These are phyloP conservation scores for Raffaelea albimanens DNA, from an alignment of 2,329 filamentous ascomycete genomes.

Conservation along the genomic window DNA sequence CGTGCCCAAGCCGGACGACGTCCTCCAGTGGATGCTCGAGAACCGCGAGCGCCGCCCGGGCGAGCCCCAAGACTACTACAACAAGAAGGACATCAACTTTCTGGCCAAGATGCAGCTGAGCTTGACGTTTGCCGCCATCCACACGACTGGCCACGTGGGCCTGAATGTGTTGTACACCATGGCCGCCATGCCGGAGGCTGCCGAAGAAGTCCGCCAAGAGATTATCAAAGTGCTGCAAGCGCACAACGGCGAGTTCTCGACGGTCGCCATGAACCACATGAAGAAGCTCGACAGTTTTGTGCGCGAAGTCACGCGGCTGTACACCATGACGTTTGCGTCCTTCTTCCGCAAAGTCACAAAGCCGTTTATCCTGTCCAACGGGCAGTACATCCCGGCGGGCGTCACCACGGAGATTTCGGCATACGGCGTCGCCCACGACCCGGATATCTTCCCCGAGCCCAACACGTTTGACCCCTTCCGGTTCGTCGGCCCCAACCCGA, in stretches of 20 bases:
- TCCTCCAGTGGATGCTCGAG: conserved; percentile 37
- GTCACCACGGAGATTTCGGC: conserved; percentile 31
- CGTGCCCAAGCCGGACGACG: conserved; percentile 30
- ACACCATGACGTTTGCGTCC: conserved; percentile 22
- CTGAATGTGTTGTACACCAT: conserved; percentile 40
- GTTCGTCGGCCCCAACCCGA: conserved; percentile 17
- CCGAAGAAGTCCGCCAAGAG: conserved; percentile 42
- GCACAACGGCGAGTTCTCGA: conserved; percentile 20
- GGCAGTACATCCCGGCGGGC: conserved; percentile 37
- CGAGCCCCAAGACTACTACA: conserved; percentile 20
- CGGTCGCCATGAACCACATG: conserved; percentile 20
- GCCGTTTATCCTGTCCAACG: conserved; percentile 43
- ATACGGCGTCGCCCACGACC: conserved; percentile 26
- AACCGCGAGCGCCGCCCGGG: conserved; percentile 7
- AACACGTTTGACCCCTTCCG: conserved; percentile 28
- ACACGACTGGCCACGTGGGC: conserved; percentile 35
- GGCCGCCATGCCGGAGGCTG: conserved; percentile 37
- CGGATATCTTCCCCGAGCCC: conserved; percentile 24
- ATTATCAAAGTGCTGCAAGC: conserved; percentile 27
- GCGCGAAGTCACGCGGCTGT: conserved; percentile 20
- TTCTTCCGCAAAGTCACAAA: conserved; percentile 36
- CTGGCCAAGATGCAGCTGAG: conserved; percentile 33
- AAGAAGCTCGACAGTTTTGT: conserved; percentile 23
- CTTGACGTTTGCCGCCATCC: conserved; percentile 39
- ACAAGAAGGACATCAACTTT: conserved; percentile 20